A percentile compares a stretch with the other conserved stretches of the same genome.
These are phyloP conservation scores for Starmerella davenportii DNA, from an alignment of 805 yeast species.

Conservation along the genomic window DNA sequence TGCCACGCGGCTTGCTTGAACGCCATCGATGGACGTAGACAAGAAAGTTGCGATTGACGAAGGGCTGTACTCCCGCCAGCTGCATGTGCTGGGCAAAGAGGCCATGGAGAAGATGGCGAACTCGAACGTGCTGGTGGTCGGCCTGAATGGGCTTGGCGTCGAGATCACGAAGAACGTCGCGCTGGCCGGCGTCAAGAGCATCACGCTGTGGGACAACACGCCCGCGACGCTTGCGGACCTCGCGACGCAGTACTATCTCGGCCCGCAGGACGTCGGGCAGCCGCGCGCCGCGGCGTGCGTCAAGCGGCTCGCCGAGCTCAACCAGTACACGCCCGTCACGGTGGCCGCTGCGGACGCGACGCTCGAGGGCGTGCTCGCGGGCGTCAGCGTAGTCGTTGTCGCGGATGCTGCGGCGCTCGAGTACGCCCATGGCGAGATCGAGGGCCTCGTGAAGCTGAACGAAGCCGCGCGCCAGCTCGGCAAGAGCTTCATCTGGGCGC, in stretches of 20 bases:
- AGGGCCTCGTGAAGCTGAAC: conserved; percentile 60
- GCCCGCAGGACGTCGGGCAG: conserved; percentile 54
- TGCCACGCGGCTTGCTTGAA: no score
- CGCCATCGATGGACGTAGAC: no score
- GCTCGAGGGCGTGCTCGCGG: conserved; percentile 33
- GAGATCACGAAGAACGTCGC: conserved; percentile 96
- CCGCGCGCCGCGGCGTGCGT: conserved; percentile 59
- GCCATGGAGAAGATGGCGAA: conserved; percentile 95
- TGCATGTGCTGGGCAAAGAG: conserved; percentile 86
- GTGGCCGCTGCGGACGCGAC: conserved; percentile 31
- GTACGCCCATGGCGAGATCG: conserved; percentile 25
- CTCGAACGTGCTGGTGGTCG: conserved; percentile 80
- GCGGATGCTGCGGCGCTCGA: conserved; percentile 43
- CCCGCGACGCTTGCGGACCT: conserved; percentile 52
- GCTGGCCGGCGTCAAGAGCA: conserved; percentile 88
- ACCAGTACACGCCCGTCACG: conserved; percentile 74
- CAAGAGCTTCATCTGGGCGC: conserved; percentile 68
- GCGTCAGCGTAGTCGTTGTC: conserved; percentile 69
- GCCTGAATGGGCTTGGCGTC: conserved; percentile 80
- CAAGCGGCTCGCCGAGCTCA: conserved; percentile 57
- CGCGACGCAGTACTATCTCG: conserved; percentile 74
- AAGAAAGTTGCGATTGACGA: conserved; percentile 40
- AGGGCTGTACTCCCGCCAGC: conserved; percentile 86
- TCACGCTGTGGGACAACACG: conserved; percentile 68
- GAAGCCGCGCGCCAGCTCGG: conserved; percentile 51